Evolutionary conservation across 208 protist species (phyloP), one percentile per base, ranked within the genome.

Genomic region (Phytomonas francai): DNA sequence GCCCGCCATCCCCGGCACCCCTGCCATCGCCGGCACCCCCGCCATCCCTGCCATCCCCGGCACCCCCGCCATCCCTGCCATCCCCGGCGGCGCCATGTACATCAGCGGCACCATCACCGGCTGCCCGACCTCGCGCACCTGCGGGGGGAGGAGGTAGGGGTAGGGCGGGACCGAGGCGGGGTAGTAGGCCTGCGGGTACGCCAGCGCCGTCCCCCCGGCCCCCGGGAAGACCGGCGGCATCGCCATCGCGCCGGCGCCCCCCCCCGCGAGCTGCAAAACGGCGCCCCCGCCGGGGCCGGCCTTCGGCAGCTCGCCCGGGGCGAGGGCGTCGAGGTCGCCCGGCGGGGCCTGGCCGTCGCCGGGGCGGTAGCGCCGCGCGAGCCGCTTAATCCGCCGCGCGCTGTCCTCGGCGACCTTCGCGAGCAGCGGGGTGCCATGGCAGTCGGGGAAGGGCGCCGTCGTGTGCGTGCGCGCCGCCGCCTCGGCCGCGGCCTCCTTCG

Each of bases 381-480:
- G 73, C 6, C 86, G 81, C 72, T 92, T 81, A 56, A 83, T 78
- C 49, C 86, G 83, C 19, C 85, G 86, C 25, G 67, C 68, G 59
- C 74, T 86, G 71, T 89, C 83, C 73, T 92, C 86, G 1, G 86
- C 86, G 12, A 92, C 83, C 71, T 92, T 92, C 11, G 86, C 83
- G 45, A 92, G 74, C 45, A 92, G 74, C 42, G 86, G 86, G 12
- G 89, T 72, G 19, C 79, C 83, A 31, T 84, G 70, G 68, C 86
- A 92, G 45, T 87, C 76, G 25, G 71, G 63, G 59, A 92, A 92
- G 2, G 86, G 83, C 11, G 63, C 75, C 59, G 70, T 85, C 12
- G 75, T 83, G 77, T 92, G 86, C 34, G 83, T 89, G 30, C 74
- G 74, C 68, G 73, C 74, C 19, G 83, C 86, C 3, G 86, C 86